Evolutionary conservation across 2,329 filamentous ascomycete genomes (phyloP), one percentile per base, ranked within the genome.

Genomic region (Ophiostoma novo-ulmi): DNA sequence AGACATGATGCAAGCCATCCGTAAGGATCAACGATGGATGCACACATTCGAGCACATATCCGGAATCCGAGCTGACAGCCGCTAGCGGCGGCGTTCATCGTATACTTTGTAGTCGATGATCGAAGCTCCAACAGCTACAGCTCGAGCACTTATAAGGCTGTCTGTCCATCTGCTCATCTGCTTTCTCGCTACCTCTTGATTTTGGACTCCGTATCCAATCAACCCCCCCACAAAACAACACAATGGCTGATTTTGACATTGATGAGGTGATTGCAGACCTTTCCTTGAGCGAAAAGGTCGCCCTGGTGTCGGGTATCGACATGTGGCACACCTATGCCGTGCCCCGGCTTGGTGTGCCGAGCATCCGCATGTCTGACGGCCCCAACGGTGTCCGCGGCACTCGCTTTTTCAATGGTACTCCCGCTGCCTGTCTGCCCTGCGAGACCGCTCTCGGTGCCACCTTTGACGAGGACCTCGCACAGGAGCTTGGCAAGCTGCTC

Each of bases 401-500:
- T 5, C 73, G 74, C 35, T 77, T 78, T 66, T 77, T 77, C 72
- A 74, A 75, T 67, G 73, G 76, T 82, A 75, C 81, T 79, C 74
- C 82, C 80, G 79, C 82, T 5, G 81, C 81, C 0, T 82, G 81
- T 72, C 76, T 83, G 11, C 81, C 82, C 1, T 82, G 80, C 71
- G 80, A 80, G 22, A 80, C 81, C 6, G 80, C 79, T 8, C 78
- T 83, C 7, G 90, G 86, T 31, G 88, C 89, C 5, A 90, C 90
- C 10, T 92, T 88, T 85, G 87, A 91, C 77, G 84, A 84, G 71
- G 79, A 82, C 22, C 82, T 91, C 55, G 85, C 89, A 71, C 88
- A 87, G 76, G 80, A 83, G 65, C 87, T 88, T 41, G 90, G 90
- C 61, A 79, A 84, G 72, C 85, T 87, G 70, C 90, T 92, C 85